Evolutionary conservation across 345 rosid genomes (phyloP).

Genomic region (Eucalyptus pauciflora): DNA sequence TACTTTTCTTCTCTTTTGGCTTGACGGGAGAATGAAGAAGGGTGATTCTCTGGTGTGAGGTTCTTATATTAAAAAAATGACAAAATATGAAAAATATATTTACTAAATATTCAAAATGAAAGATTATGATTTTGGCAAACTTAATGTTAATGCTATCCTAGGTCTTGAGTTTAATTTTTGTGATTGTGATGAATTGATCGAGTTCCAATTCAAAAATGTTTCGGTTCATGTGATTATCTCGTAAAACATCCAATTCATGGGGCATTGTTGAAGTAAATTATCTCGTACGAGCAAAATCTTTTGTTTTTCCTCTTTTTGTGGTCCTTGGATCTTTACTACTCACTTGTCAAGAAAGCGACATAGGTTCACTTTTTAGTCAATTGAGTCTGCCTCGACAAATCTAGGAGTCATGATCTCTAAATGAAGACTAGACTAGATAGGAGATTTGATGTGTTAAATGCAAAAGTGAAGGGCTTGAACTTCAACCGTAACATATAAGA

Average conservation of each 20-base stretch:
- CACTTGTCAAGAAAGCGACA: background rate
- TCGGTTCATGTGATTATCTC: background rate
- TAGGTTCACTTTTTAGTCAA: background rate
- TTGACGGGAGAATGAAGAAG: background rate
- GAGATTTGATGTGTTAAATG: background rate
- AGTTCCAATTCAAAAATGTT: background rate
- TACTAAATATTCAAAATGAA: background rate
- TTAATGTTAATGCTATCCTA: background rate
- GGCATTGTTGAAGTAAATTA: background rate
- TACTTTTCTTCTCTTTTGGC: background rate
- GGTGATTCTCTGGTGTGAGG: background rate
- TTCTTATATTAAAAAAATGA: background rate
- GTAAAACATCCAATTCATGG: background rate
- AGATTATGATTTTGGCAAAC: background rate
- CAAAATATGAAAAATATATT: background rate
- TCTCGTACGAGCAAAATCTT: background rate
- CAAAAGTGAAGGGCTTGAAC: background rate
- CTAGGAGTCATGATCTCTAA: background rate
- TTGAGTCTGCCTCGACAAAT: background rate
- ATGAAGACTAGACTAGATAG: background rate
- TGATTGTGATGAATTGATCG: background rate
- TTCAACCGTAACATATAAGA: background rate
- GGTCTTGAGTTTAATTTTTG: background rate
- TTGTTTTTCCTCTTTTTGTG: background rate
- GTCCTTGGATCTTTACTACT: background rate